phyloP scores from a whole-genome alignment of 495 filamentous ascomycete genomes.

The Chaetomium cochliodes region DNA sequence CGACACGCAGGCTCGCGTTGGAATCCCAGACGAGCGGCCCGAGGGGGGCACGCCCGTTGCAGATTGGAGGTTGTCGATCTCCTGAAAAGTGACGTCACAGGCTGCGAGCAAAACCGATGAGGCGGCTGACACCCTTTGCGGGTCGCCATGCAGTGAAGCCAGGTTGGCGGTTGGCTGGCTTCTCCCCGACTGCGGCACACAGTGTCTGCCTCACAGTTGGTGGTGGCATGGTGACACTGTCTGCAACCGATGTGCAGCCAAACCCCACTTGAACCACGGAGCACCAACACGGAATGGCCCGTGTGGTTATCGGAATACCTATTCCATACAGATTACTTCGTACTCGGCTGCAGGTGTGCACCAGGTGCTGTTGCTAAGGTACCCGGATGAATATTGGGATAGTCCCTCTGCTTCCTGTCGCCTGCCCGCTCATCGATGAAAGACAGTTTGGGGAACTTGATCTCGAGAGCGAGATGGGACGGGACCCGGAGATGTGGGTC shows the following conservation, averaged over 20 bases:
- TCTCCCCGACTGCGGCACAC: not conserved
- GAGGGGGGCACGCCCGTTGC: not conserved
- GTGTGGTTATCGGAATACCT: no score
- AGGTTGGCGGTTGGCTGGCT: not conserved
- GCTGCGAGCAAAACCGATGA: constrained; percentile 19
- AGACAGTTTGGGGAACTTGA: no score
- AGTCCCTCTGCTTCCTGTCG: no score
- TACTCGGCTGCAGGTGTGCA: no score
- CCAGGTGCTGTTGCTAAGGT: not conserved
- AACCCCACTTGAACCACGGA: no score
- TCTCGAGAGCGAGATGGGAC: not conserved
- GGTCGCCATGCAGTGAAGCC: constrained; percentile 1
- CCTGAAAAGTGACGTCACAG: constrained; percentile 26
- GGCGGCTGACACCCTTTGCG: constrained; percentile 2
- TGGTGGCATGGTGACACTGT: no score
- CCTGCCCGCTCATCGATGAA: no score
- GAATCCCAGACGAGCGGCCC: not conserved
- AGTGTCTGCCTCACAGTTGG: not conserved
- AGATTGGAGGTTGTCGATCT: constrained; percentile 20
- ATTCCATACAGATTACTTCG: no score
- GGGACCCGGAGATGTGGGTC: constrained; percentile 5
- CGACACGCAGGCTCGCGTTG: not conserved
- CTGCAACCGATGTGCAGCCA: no score
- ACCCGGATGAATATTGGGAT: not conserved
- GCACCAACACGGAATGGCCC: no score